A percentile compares a stretch with the other conserved stretches of the same genome.
phyloP scores from a whole-genome alignment of 2,329 filamentous ascomycete species.

The Penicillium sp. region DNA sequence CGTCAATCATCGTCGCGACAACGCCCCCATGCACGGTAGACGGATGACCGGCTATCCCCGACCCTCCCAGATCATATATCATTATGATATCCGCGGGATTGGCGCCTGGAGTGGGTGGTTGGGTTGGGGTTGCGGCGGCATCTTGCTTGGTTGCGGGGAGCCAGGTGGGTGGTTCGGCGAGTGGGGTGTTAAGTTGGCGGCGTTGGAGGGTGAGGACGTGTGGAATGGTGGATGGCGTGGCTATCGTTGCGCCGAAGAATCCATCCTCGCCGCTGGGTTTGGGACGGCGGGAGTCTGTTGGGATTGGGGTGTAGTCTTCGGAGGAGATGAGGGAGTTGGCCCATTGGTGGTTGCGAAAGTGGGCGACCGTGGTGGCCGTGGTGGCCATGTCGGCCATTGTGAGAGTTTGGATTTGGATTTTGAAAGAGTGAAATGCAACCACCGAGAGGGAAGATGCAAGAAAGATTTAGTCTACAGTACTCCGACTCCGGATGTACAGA shows the following conservation, averaged over 20 bases:
- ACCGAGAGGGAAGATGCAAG: background rate
- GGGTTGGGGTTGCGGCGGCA: constrained; percentile 31
- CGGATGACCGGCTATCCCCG: constrained; percentile 50
- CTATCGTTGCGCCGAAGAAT: constrained; percentile 50
- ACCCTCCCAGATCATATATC: constrained; percentile 42
- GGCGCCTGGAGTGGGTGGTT: constrained; percentile 28
- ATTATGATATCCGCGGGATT: constrained; percentile 47
- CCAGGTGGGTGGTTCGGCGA: constrained; percentile 32
- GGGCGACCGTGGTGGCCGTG: constrained; percentile 27
- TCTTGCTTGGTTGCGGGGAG: constrained; percentile 35
- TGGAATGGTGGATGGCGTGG: constrained; percentile 48
- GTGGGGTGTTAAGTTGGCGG: constrained; percentile 33
- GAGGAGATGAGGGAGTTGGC: constrained; percentile 40
- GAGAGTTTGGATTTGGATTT: background rate
- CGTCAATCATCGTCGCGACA: constrained; percentile 50
- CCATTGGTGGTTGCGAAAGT: constrained; percentile 40
- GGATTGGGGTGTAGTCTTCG: constrained; percentile 46
- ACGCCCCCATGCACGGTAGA: constrained; percentile 50
- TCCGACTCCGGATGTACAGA: no score
- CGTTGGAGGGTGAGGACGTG: constrained; percentile 48
- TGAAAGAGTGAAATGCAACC: background rate
- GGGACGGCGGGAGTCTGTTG: constrained; percentile 47
- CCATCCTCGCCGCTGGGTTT: constrained; percentile 53
- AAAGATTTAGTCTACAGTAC: background rate
- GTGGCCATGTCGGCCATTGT: constrained; percentile 28